phyloP scores from a whole-genome alignment of 371 early-diverging fungal species.

The Paraphysoderma sedebokerense region DNA sequence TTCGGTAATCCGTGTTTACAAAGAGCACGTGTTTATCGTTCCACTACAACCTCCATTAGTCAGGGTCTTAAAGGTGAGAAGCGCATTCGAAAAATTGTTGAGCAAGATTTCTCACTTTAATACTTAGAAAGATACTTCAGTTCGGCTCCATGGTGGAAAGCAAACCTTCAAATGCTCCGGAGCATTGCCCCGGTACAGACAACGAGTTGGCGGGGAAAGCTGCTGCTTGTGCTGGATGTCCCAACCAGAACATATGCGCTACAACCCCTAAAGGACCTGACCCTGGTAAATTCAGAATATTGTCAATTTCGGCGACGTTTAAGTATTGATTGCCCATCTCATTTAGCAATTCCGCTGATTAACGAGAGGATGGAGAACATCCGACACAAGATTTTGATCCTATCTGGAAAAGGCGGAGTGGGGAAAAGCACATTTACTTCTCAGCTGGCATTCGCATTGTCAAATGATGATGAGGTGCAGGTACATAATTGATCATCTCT shows the following conservation, averaged over 20 bases:
- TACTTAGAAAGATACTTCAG: too few species aligned
- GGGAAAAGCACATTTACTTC: slow-evolving; percentile 87
- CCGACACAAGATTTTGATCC: slow-evolving; percentile 73
- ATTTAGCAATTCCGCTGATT: slow-evolving; percentile 54
- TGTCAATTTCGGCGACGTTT: too few species aligned
- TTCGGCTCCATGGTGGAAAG: too few species aligned
- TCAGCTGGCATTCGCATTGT: slow-evolving; percentile 61
- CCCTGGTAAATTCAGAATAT: slow-evolving; percentile 43
- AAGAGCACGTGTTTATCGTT: too few species aligned
- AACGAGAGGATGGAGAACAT: slow-evolving; percentile 42
- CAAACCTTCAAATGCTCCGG: slow-evolving; percentile 9
- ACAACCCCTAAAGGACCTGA: slow-evolving; percentile 81
- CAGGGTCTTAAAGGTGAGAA: too few species aligned
- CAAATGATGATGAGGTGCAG: slow-evolving; percentile 33
- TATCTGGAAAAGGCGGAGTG: slow-evolving; percentile 99
- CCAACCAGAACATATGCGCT: slow-evolving; percentile 86
- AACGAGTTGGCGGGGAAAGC: slow-evolving; percentile 84
- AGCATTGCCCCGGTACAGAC: slow-evolving; percentile 46
- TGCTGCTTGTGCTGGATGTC: slow-evolving; percentile 91
- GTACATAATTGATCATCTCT: too few species aligned
- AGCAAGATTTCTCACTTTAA: too few species aligned
- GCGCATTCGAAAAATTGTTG: too few species aligned
- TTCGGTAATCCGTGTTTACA: too few species aligned
- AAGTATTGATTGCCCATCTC: not conserved
- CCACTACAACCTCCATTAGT: too few species aligned